Percentiles rank a stretch among this genome's conserved stretches.
phyloP scores from a whole-genome alignment of 1,139 yeast genomes.

The Yamadazyma jaroonii region DNA sequence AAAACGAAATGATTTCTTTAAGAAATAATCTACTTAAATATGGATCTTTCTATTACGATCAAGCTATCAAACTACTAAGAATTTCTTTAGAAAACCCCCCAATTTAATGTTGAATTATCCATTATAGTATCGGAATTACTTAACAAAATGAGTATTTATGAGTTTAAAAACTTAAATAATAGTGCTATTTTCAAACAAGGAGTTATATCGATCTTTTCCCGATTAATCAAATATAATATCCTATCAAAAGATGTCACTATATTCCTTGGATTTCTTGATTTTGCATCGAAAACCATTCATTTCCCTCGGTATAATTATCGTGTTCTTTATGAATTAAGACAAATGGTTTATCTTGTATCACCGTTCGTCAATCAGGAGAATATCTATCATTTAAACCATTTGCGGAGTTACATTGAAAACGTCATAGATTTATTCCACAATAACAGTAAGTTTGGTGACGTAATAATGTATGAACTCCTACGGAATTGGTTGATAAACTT shows the following conservation, averaged over 20 bases:
- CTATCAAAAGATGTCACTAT: conserved; percentile 15
- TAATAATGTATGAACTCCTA: conserved; percentile 18
- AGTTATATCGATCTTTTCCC: conserved; percentile 20
- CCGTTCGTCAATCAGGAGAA: conserved; percentile 4
- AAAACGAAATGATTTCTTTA: conserved; percentile 9
- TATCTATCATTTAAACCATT: conserved; percentile 1
- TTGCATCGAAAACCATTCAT: conserved; percentile 21
- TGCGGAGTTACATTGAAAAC: no score
- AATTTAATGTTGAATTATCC: conserved; percentile 20
- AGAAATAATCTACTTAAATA: conserved; percentile 12
- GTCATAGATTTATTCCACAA: no score
- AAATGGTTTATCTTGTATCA: conserved; percentile 12
- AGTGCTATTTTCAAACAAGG: conserved; percentile 26
- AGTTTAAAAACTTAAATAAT: conserved; percentile 18
- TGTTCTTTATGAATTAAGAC: conserved; percentile 19
- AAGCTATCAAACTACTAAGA: conserved; percentile 20
- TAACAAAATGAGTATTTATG: conserved; percentile 25
- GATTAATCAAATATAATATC: conserved; percentile 12
- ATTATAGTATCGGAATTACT: conserved; percentile 23
- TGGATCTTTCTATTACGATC: conserved; percentile 21
- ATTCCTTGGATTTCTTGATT: conserved; percentile 19
- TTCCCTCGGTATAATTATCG: conserved; percentile 22
- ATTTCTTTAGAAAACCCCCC: conserved; percentile 13
- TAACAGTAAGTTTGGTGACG: no score
- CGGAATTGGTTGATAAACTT: conserved; percentile 25